Evolutionary conservation across 202 grass and related monocot genomes (phyloP).

Genomic region (Saccharum hybrid): DNA sequence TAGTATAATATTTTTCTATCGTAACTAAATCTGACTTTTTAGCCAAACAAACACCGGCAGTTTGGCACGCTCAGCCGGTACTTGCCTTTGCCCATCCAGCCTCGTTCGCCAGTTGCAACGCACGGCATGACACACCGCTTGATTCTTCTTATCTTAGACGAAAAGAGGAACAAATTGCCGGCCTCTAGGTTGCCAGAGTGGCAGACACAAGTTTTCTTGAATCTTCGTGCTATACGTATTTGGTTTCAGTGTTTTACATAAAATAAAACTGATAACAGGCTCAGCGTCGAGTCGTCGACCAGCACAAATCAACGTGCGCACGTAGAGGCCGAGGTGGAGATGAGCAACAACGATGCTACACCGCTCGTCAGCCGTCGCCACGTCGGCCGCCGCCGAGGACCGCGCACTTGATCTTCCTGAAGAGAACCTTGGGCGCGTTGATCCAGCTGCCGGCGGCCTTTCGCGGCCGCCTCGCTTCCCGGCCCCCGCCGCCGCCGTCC

Average conservation of each 20-base stretch:
- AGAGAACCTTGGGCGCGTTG: conserved; percentile 30
- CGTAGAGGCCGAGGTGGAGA: not conserved
- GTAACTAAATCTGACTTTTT: too few relatives aligned
- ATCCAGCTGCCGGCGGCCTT: conserved; percentile 31
- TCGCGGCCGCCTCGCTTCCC: conserved; percentile 9
- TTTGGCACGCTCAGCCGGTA: not conserved
- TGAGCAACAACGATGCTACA: too few relatives aligned
- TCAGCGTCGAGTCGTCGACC: not conserved
- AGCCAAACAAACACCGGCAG: not conserved
- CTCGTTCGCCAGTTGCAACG: not conserved
- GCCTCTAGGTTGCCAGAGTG: not conserved
- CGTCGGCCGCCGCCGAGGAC: conserved; percentile 27
- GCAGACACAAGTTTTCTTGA: not conserved
- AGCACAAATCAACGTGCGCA: not conserved
- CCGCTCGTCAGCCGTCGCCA: conserved; percentile 9
- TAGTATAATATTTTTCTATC: too few relatives aligned
- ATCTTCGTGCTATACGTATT: not conserved
- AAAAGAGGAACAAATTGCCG: not conserved
- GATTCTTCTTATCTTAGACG: not conserved
- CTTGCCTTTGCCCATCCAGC: not conserved
- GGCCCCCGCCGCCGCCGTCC: not conserved
- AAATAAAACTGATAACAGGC: not conserved
- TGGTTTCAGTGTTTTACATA: not conserved
- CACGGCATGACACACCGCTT: not conserved
- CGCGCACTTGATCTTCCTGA: conserved; percentile 48